Base-by-base conservation (phyloP, 2,329 filamentous ascomycete genomes). In the Clonostachys chloroleuca region DNA sequence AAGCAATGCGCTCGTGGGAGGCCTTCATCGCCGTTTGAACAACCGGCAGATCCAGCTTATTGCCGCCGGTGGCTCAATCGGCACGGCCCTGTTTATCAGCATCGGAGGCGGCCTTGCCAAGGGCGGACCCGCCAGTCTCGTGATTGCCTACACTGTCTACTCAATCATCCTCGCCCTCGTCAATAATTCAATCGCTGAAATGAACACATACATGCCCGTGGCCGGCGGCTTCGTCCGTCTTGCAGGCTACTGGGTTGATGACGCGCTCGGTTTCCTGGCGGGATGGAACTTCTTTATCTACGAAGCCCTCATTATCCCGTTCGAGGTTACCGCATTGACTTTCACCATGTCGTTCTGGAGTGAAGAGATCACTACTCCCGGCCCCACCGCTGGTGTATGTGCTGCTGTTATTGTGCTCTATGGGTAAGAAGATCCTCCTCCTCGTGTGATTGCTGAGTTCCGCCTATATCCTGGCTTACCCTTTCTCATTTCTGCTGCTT, bases 141-240 rank as follows among this genome's bases (percentile, higher is more conserved):
- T 84, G 49, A 59, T 84, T 48, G 78, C 74, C 20, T 84, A 78
- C 58, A 63, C 67, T 33, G 48, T 78, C 39, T 80, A 83, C 58
- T 66, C 65, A 41, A 59, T 63, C 53, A 56, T 82, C 48, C 66
- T 83, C 47, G 79, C 64, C 16, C 61, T 80, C 41, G 74, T 83
- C 56, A 83, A 81, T 67, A 83, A 81, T 56, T 73, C 71, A 49
- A 70, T 82, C 49, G 79, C 80, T 10, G 80, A 84, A 58, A 83
- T 84, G 79, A 72, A 68, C 18, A 69, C 70, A 35, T 77, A 74
- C 52, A 77, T 80, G 68, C 80, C 80, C 14, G 73, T 84, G 36
- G 71, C 69, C 42, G 79, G 79, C 47, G 75, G 75, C 3, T 83
- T 81, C 57, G 73, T 83, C 50, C 76, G 80, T 45, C 69, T 83